These are phyloP conservation scores for Vachellia collinsii DNA, from an alignment of 306 rosid species.

Conservation along the genomic window DNA sequence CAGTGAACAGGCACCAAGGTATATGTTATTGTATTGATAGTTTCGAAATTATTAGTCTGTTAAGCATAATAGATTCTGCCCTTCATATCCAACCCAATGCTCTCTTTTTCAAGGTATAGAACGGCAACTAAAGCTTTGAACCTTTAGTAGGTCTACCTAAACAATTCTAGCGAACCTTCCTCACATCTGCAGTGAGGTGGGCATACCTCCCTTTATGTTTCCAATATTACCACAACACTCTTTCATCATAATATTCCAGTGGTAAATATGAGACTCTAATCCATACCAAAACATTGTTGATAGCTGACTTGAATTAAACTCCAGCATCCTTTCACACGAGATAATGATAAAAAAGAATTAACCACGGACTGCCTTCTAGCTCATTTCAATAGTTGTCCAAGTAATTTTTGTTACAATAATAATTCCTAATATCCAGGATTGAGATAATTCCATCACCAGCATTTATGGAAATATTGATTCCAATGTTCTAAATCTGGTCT, in stretches of 20 bases:
- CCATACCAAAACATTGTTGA: not conserved
- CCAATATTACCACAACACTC: not conserved
- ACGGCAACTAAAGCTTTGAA: not conserved
- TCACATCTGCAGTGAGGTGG: not conserved
- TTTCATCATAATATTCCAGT: too few species aligned
- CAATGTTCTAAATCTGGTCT: not conserved
- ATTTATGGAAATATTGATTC: not conserved
- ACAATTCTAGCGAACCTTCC: not conserved
- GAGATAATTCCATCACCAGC: not conserved
- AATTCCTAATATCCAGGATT: not conserved
- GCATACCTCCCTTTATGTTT: not conserved
- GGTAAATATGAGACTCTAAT: not conserved
- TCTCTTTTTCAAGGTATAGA: not conserved
- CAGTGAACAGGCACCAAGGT: slow-evolving; percentile 94
- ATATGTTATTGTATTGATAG: slow-evolving; percentile 33
- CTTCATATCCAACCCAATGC: not conserved
- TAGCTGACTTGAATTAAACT: not conserved
- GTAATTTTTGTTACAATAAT: not conserved
- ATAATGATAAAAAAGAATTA: too few species aligned
- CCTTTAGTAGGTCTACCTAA: not conserved
- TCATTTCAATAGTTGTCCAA: not conserved
- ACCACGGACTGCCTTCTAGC: not conserved
- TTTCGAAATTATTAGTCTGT: slow-evolving; percentile 6
- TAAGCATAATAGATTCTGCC: not conserved
- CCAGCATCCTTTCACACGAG: not conserved